Percentiles rank a stretch among this genome's conserved stretches.
Conservation (phyloP, 169 alveolate genomes). For the Eimeria necatrix region DNA sequence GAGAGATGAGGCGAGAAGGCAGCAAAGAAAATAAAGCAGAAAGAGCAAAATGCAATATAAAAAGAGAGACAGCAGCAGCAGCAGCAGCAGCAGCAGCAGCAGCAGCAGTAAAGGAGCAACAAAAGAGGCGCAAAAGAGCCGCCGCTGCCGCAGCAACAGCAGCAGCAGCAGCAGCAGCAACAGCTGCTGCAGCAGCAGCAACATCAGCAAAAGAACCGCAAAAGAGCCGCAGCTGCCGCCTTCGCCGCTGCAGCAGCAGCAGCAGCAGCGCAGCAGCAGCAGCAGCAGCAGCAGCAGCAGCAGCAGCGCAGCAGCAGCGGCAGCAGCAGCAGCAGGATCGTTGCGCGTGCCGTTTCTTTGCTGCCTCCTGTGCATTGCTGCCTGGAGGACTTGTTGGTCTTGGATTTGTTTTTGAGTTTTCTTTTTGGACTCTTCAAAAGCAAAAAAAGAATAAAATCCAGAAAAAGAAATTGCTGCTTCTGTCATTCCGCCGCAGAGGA, state of each 20-base stretch:
- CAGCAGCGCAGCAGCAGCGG: too few relatives aligned
- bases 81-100: not conserved
- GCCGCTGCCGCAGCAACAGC: not conserved
- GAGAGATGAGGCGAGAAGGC: too few relatives aligned
- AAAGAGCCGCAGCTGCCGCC: too few relatives aligned
- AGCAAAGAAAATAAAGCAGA: not conserved
- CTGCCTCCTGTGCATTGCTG: not conserved
- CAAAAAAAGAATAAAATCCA: conserved; percentile 61
- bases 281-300: not conserved
- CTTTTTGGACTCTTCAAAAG: conserved; percentile 47
- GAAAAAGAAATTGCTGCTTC: conserved; percentile 68
- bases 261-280: not conserved
- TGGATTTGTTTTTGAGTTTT: conserved; percentile 16
- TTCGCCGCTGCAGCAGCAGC: conserved; percentile 5
- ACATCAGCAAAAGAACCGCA: not conserved
- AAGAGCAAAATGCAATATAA: not conserved
- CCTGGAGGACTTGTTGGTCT: conserved; percentile 15
- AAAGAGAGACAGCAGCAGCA: not conserved
- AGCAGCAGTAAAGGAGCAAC: not conserved
- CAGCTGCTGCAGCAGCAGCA: conserved; percentile 2
- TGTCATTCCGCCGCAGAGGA: conserved; percentile 23
- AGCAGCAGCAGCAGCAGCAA: not conserved
- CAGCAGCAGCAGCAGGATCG: too few relatives aligned
- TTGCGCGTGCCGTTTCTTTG: not conserved
- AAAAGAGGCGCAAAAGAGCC: not conserved